Evolutionary conservation across 192 early-diverging fungal species (phyloP), one percentile per base, ranked within the genome.

Genomic region (Coemansia sp.): DNA sequence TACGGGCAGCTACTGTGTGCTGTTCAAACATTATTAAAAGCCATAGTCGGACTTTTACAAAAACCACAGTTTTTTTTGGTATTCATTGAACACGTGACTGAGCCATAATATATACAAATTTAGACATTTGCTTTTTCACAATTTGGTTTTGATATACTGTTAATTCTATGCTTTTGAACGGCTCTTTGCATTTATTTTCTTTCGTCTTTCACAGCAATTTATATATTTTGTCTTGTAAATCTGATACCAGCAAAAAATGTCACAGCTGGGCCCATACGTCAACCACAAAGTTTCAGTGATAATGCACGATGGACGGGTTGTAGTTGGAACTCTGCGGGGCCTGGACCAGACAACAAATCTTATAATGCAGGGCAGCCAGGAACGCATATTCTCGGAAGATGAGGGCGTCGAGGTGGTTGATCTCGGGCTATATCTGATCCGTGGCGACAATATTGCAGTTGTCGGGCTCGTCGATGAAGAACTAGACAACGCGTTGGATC

Each of bases 291-390:
- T 78, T 6, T 55, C 62, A 42, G 75, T 71, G 24, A 53, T 68
- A 42, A 78, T 71, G 68, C 65, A 64, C 58, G 75, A 78, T 49
- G 75, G 75, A 6, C 38, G 75, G n/a, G 44, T 78, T 9, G 62
- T 78, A 1, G 75, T 78, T 22, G 83, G 83, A 16, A 66, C 56
- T 21, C 57, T 84, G 60, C 68, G 80, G 21, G 83, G 83, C 6
- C 52, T 82, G 18, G 83, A 84, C 57, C 80, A 81, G 48, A 73
- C 66, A 23, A 80, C 76, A 51, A 84, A 84, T 35, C 67, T 84
- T 4, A 76, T 84, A 16, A 69, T 84, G 64, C 68, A 69, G 48
- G 66, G 62, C 6, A 77, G 80, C 60, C 58, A 70, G 29, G 83
- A 84, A 56, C 76, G 83, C 30, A 68, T 84, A 45, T 84, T 77